phyloP scores from a whole-genome alignment of 345 rosid genomes.

The Turnera subulata region DNA sequence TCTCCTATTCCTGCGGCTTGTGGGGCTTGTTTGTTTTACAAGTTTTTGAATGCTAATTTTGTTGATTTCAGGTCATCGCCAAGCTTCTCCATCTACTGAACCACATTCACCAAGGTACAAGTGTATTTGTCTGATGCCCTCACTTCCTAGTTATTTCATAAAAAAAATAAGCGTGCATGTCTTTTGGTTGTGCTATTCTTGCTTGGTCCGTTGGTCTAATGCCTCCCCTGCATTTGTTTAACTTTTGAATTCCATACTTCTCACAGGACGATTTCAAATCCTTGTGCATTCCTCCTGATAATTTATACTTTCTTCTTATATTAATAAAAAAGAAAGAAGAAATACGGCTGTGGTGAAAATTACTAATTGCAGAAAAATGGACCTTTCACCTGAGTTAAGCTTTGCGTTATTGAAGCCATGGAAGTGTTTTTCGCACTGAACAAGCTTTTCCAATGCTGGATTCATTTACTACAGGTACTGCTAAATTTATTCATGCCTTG shows the following conservation, averaged over 20 bases:
- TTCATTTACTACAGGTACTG: slow-evolving; percentile 87
- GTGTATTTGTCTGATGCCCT: no score
- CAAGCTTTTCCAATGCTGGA: slow-evolving; percentile 95
- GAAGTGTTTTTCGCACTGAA: slow-evolving; percentile 95
- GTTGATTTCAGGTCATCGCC: slow-evolving; percentile 78
- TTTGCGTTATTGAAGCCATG: slow-evolving; percentile 59
- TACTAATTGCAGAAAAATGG: no score
- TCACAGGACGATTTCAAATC: background rate
- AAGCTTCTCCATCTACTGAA: slow-evolving; percentile 90
- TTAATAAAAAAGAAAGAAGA: no score
- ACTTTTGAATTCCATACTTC: background rate
- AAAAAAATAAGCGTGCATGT: no score
- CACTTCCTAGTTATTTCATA: no score
- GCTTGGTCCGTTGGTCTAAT: no score
- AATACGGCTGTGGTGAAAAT: no score
- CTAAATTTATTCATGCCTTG: background rate
- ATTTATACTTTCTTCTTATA: background rate
- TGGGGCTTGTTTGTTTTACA: slow-evolving; percentile 3
- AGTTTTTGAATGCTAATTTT: slow-evolving; percentile 3
- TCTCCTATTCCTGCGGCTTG: background rate
- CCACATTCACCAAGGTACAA: slow-evolving; percentile 98
- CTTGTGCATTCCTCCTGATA: background rate
- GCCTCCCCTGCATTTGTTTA: no score
- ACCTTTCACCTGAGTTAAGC: background rate
- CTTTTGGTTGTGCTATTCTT: no score